Evolutionary conservation across 2,329 filamentous ascomycete genomes (phyloP), one percentile per base, ranked within the genome.

Genomic region (Talaromyces verruculosus): DNA sequence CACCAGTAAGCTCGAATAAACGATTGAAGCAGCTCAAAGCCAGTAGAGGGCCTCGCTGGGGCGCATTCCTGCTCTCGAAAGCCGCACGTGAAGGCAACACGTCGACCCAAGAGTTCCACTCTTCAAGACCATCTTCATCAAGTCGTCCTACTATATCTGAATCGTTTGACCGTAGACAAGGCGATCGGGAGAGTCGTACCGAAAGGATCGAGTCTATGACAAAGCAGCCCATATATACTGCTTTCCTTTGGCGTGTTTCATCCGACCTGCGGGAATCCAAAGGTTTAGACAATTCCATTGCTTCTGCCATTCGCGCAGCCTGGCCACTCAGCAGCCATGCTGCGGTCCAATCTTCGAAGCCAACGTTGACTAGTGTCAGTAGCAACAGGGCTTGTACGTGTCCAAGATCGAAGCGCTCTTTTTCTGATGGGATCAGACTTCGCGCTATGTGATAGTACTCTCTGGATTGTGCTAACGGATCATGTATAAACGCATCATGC

Each of bases 81-180:
- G 65, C 73, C 68, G 67, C 79, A 68, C 25, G 75, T 72, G 47
- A 79, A 77, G 68, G 78, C 75, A 79, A 65, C 13, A 78, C 74
- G 30, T 87, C 85, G 19, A 82, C 81, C 90, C 90, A 92, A 1
- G 88, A 87, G 69, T 90, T 87, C 89, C 89, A 92, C 77, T 92
- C 89, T 71, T 92, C 90, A 22, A 89, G 78, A 1, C 88, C 88
- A 70, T 90, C 87, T 74, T 91, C 88, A 30, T 86, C 82, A 2
- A 90, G 78, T 2, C 78, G 75, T 10, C 83, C 83, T 35, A 82
- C 73, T 43, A 76, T 74, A n/a, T 80, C 75, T 30, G 86, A 73
- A 61, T 86, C 83, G 15, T 80, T 78, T 25, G 76, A 68, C 49
- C 76, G 77, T 66, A 86, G 78, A 67, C 83, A 81, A 2, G 82